Conservation (phyloP, 495 filamentous ascomycete genomes). For the Collariella sp. region DNA sequence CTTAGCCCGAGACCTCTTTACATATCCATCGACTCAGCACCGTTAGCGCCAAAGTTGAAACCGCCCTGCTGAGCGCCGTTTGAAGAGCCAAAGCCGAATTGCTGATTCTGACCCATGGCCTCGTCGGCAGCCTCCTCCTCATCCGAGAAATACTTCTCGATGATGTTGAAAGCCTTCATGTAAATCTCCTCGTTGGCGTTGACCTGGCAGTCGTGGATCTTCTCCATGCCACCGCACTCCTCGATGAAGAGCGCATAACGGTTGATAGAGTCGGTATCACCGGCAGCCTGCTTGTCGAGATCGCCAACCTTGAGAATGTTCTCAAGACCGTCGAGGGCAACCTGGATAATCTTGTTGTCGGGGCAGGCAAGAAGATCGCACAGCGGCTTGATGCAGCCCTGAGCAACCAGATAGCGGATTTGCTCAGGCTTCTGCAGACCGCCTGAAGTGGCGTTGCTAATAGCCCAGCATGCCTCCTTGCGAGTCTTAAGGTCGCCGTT, state of each 20-base stretch:
- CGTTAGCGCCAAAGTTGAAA: constrained; percentile 88
- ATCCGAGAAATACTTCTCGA: constrained; percentile 99
- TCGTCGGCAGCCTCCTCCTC: constrained; percentile 83
- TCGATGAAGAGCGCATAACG: constrained; percentile 97
- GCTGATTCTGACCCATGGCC: constrained; percentile 42
- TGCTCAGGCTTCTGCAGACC: constrained; percentile 98
- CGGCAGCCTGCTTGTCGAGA: constrained; percentile 86
- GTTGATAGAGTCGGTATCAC: constrained; percentile 75
- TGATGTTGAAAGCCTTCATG: constrained; percentile 99
- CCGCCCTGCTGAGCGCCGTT: constrained; percentile 48
- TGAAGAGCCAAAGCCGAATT: constrained; percentile 81
- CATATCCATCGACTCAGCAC: constrained; percentile 97
- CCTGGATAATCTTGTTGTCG: constrained; percentile 99
- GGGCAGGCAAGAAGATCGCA: constrained; percentile 95
- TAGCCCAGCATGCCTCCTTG: constrained; percentile 99
- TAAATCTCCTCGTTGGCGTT: constrained; percentile 99
- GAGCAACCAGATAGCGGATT: constrained; percentile 85
- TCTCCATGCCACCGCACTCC: constrained; percentile 98
- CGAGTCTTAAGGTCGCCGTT: constrained; percentile 99
- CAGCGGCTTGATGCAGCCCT: constrained; percentile 94
- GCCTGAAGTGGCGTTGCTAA: constrained; percentile 96
- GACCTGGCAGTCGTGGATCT: constrained; percentile 99
- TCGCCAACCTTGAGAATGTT: constrained; percentile 99
- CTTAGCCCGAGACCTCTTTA: constrained; percentile 38
- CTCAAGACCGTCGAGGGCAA: constrained; percentile 95